Evolutionary conservation across 2,329 filamentous ascomycete species (phyloP), one percentile per base, ranked within the genome.

Genomic region (Colletotrichum gigasporum): DNA sequence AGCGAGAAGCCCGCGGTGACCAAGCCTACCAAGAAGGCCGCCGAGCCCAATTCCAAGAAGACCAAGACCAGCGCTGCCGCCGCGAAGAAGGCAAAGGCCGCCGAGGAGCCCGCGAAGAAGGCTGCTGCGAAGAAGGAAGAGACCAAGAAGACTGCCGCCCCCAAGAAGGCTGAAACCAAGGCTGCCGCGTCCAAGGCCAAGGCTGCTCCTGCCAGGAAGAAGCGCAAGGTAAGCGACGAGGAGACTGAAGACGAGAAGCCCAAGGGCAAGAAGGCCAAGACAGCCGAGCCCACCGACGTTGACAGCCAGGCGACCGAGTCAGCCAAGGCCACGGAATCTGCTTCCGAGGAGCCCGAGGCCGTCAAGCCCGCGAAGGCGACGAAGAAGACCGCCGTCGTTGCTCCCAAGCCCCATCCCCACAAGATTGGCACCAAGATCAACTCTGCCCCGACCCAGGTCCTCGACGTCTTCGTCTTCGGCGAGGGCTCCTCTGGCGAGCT

Each of bases 401-500:
- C 67, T 3, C 41, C 69, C 20, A 61, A 66, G 30, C 41, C 58
- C 22, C 45, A 61, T 39, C 56, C 59, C 16, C 66, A 67, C 53
- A 65, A 56, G 34, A 66, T 68, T 37, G 68, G 68, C 58, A 63
- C 50, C 44, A 75, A 75, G 72, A 70, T 74, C 66, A 94, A 93
- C 75, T 74, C 85, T 22, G 81, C 85, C 14, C 91, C 91, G 4
- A 87, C 83, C 0, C 77, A 87, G 68, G 80, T 82, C 24, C 83
- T 96, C 63, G 88, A 94, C 71, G 82, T 96, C 63, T 95, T 90
- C 72, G 91, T 94, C 54, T 95, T 93, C 71, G 93, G 93, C 54
- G 91, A 93, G 75, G 92, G 92, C 35, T 86, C 86, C 66, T 89
- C 88, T n/a, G 92, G 92, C 69, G 93, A 96, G 79, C 89, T 96